phyloP scores from a whole-genome alignment of 2,329 filamentous ascomycete genomes.

The Boeremia exigua region DNA sequence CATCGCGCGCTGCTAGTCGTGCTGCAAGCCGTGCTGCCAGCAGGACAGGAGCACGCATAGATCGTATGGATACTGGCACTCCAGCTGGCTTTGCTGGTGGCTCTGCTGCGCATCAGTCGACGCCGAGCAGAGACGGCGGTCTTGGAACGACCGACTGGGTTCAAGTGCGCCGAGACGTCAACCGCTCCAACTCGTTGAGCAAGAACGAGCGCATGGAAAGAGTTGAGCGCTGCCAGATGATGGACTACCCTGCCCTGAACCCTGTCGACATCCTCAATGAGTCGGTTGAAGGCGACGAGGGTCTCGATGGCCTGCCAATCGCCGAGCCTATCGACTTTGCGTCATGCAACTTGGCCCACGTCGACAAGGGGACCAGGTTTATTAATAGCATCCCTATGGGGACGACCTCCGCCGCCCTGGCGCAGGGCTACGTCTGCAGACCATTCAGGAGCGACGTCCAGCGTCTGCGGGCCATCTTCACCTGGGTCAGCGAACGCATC shows the following conservation, averaged over 20 bases:
- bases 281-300: slow-evolving; percentile 87
- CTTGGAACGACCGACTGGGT: slow-evolving; percentile 83
- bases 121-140: slow-evolving; percentile 73
- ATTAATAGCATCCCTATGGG: slow-evolving; percentile 81
- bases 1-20: slow-evolving; percentile 47
- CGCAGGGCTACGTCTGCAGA: slow-evolving; percentile 90
- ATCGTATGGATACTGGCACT: slow-evolving; percentile 48
- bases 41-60: slow-evolving; percentile 31
- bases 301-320: slow-evolving; percentile 83
- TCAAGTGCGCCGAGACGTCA: slow-evolving; percentile 94
- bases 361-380: slow-evolving; percentile 96
- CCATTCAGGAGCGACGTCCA: slow-evolving; percentile 96
- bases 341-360: slow-evolving; percentile 78
- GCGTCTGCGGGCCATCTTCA: slow-evolving; percentile 91
- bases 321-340: slow-evolving; percentile 81
- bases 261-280: slow-evolving; percentile 89
- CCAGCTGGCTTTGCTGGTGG: slow-evolving; percentile 63
- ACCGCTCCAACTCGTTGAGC: slow-evolving; percentile 91
- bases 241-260: slow-evolving; percentile 86
- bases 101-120: slow-evolving; percentile 30
- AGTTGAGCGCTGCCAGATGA: slow-evolving; percentile 89
- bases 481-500: slow-evolving; percentile 94
- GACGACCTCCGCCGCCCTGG: slow-evolving; percentile 80
- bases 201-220: slow-evolving; percentile 85
- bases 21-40: slow-evolving; percentile 50